phyloP scores from a whole-genome alignment of 2,329 filamentous ascomycete genomes.

The Pezicula neosporulosa region DNA sequence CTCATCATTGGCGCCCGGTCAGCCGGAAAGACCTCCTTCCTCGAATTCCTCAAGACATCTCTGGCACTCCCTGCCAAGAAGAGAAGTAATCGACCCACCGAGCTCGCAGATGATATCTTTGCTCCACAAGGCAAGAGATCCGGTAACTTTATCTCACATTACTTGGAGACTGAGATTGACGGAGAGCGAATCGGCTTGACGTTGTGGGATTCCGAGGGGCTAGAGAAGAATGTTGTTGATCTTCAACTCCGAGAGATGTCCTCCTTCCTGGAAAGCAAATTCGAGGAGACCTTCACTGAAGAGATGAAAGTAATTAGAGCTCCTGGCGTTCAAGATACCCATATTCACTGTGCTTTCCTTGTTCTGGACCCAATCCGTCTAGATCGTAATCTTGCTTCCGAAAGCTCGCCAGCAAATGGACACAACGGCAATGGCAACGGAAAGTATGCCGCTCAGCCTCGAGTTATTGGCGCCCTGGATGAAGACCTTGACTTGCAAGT shows the following conservation, averaged over 20 bases:
- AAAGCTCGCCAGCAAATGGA: slow-evolving; percentile 51
- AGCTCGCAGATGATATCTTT: slow-evolving; percentile 50
- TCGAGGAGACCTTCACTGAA: slow-evolving; percentile 94
- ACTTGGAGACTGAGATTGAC: slow-evolving; percentile 92
- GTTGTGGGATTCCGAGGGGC: slow-evolving; percentile 91
- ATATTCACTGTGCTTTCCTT: slow-evolving; percentile 94
- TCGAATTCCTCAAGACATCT: slow-evolving; percentile 89
- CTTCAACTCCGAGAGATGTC: slow-evolving; percentile 90
- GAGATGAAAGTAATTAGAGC: slow-evolving; percentile 97
- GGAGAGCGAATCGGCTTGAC: slow-evolving; percentile 88
- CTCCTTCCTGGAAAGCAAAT: slow-evolving; percentile 93
- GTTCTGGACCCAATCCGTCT: slow-evolving; percentile 84
- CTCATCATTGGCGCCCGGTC: slow-evolving; percentile 84
- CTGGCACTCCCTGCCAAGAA: slow-evolving; percentile 82
- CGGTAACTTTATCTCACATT: slow-evolving; percentile 80
- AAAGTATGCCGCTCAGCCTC: slow-evolving; percentile 39
- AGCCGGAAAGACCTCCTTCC: slow-evolving; percentile 93
- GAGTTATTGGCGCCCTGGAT: slow-evolving; percentile 68
- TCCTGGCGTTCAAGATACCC: slow-evolving; percentile 89
- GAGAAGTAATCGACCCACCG: slow-evolving; percentile 39
- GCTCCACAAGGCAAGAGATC: slow-evolving; percentile 28
- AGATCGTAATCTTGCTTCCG: slow-evolving; percentile 73
- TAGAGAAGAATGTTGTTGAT: slow-evolving; percentile 94
- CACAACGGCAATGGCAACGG: slow-evolving; percentile 43
- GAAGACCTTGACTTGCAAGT: slow-evolving; percentile 89